A percentile compares a stretch with the other conserved stretches of the same genome.
phyloP scores from a whole-genome alignment of 345 rosid genomes.

The Eucalyptus marginata region DNA sequence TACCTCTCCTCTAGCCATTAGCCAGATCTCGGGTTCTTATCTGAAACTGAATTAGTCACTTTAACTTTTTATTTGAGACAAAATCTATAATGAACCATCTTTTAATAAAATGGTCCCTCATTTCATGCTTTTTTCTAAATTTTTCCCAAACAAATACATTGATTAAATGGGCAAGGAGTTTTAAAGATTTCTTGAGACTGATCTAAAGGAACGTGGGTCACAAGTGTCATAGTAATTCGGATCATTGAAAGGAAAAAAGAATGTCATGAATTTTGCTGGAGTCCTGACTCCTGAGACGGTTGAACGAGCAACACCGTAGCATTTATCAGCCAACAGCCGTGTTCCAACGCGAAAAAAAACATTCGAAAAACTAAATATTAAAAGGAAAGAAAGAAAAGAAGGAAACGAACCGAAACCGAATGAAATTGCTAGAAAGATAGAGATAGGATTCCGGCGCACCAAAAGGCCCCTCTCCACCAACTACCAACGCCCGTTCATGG shows the following conservation, averaged over 20 bases:
- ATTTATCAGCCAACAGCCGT: accelerated
- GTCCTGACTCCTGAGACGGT: background rate
- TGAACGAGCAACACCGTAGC: accelerated
- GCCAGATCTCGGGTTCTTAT: accelerated
- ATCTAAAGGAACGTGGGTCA: background rate
- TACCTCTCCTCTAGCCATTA: accelerated
- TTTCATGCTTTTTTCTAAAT: accelerated
- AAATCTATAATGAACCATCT: accelerated
- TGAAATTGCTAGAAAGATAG: background rate
- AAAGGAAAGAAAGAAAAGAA: background rate
- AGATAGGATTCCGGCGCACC: slow-evolving; percentile 41
- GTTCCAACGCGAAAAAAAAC: background rate
- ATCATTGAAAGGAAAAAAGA: background rate
- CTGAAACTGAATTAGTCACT: accelerated
- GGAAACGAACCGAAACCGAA: background rate
- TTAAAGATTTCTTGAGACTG: background rate
- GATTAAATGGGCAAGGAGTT: background rate
- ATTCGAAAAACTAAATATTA: background rate
- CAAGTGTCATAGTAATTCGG: accelerated
- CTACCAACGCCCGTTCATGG: slow-evolving; percentile 29
- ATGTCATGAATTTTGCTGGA: background rate
- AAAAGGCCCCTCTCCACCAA: slow-evolving; percentile 2
- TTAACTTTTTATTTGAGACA: background rate
- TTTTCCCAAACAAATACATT: background rate
- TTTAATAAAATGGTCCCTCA: accelerated